These are phyloP conservation scores for Fusarium sororula DNA, from an alignment of 2,329 filamentous ascomycete species.

Conservation along the genomic window DNA sequence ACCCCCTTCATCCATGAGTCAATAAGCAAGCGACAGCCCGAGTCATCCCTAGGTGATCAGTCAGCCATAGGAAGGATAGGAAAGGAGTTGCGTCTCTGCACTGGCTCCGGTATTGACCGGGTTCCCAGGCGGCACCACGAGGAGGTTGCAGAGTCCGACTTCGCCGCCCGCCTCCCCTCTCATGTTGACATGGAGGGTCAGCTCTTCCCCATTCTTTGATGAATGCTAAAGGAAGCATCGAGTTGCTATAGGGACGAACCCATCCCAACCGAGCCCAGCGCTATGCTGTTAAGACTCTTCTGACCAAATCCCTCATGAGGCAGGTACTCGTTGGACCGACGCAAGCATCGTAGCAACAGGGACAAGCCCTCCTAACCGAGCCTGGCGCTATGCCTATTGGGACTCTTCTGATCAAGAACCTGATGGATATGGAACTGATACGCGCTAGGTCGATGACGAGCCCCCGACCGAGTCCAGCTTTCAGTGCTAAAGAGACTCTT, in stretches of 20 bases:
- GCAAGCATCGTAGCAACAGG: no score
- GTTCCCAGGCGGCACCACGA: conserved; percentile 6
- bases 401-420: not conserved
- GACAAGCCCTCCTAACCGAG: no score
- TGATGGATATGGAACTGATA: not conserved
- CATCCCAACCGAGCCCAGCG: not conserved
- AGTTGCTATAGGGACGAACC: not conserved
- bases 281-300: not conserved
- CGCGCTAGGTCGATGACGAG: not conserved
- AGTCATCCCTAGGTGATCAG: not conserved
- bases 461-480: not conserved
- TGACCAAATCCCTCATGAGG: not conserved
- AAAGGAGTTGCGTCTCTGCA: not conserved
- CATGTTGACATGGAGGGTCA: not conserved
- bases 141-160: conserved; percentile 74
- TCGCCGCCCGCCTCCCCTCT: not conserved
- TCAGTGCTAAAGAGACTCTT: not conserved
- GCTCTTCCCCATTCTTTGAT: not conserved
- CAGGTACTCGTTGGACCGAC: no score
- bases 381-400: no score
- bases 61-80: no score
- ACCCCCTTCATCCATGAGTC: no score
- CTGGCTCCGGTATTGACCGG: not conserved
- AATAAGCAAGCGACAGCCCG: accelerated
- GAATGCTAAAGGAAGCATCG: not conserved